A percentile compares a stretch with the other conserved stretches of the same genome.
Evolutionary conservation across 768 basidiomycete species (phyloP).

Genomic region (Russula emetica): DNA sequence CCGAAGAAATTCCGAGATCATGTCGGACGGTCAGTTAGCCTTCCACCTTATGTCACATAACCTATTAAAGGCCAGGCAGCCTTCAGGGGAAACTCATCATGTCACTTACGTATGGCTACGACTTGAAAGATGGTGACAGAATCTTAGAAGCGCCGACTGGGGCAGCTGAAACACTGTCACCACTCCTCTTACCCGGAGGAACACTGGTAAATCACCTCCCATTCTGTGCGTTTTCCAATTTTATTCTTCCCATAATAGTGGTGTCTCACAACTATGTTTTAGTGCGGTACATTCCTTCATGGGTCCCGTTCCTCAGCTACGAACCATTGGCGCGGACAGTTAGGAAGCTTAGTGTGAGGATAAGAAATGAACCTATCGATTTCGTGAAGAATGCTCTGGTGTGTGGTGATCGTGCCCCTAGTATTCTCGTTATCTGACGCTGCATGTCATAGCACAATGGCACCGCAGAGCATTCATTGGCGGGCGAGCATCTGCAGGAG

Average conservation of each 20-base stretch:
- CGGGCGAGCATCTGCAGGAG: constrained; percentile 8
- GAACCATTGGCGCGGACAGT: constrained; percentile 5
- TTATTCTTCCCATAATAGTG: not conserved
- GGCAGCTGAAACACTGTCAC: not conserved
- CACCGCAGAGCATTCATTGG: constrained; percentile 12
- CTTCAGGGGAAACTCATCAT: constrained; percentile 15
- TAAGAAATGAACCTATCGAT: constrained; percentile 10
- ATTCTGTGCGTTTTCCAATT: constrained; percentile 1
- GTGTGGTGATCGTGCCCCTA: not conserved
- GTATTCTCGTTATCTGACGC: not conserved
- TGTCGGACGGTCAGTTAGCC: constrained; percentile 1
- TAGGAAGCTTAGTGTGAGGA: not conserved
- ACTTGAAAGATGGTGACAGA: constrained; percentile 5
- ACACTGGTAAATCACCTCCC: constrained; percentile 13
- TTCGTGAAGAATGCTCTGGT: constrained; percentile 15
- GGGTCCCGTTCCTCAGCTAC: constrained; percentile 17
- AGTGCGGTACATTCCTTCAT: constrained; percentile 20
- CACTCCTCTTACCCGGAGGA: constrained; percentile 5
- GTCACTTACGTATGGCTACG: constrained; percentile 17
- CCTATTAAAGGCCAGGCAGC: constrained; percentile 5
- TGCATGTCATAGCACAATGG: constrained; percentile 1
- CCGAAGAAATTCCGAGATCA: constrained; percentile 9
- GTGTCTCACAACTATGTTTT: not conserved
- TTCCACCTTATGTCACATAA: not conserved
- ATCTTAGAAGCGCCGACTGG: not conserved